phyloP scores from a whole-genome alignment of 208 protist genomes.

The Wallacemonas sp. region DNA sequence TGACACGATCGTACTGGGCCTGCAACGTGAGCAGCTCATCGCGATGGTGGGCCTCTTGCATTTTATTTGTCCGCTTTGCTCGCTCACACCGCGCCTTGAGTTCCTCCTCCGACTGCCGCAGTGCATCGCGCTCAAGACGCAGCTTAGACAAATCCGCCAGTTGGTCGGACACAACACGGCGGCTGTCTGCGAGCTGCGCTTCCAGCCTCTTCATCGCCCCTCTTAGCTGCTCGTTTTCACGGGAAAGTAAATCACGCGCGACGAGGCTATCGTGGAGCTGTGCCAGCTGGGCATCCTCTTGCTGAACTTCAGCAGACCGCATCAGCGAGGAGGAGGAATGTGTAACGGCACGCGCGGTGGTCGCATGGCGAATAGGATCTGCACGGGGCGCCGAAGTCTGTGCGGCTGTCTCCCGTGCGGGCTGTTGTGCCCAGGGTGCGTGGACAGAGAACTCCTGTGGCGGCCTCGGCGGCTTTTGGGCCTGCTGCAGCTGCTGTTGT shows the following conservation, averaged over 20 bases:
- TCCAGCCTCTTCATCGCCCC: slow-evolving; percentile 30
- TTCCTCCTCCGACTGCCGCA: slow-evolving; percentile 36
- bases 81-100: slow-evolving; percentile 56
- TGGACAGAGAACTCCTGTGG: background rate
- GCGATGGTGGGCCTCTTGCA: slow-evolving; percentile 41
- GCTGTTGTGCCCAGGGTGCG: background rate
- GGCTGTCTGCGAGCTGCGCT: slow-evolving; percentile 54
- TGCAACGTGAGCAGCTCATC: slow-evolving; percentile 56
- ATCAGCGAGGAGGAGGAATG: background rate
- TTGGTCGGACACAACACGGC: slow-evolving; percentile 73
- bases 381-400: background rate
- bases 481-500: background rate
- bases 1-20: slow-evolving; percentile 66
- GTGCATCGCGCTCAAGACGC: slow-evolving; percentile 40
- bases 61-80: slow-evolving; percentile 33
- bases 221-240: slow-evolving; percentile 63
- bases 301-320: background rate
- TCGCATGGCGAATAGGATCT: too few relatives aligned
- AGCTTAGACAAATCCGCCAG: slow-evolving; percentile 57
- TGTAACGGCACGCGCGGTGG: too few relatives aligned
- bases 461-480: background rate
- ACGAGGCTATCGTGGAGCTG: slow-evolving; percentile 66
- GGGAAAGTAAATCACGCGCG: slow-evolving; percentile 51
- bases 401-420: background rate
- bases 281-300: slow-evolving; percentile 15